Evolutionary conservation across 805 yeast genomes (phyloP).

Genomic region (Starmerella lactis-condensi): DNA sequence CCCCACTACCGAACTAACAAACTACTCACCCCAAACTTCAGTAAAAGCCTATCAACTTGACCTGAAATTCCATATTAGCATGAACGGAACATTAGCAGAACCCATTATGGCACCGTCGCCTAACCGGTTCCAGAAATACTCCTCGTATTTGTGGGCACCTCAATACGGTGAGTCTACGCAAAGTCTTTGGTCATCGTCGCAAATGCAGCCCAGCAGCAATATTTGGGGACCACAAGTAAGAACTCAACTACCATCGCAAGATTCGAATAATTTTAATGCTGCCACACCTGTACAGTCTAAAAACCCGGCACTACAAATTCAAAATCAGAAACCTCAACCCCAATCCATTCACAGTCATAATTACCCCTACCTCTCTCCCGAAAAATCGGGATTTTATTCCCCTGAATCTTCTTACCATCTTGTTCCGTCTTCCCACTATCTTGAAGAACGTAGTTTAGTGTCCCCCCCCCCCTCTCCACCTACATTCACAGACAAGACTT

Average conservation of each 20-base stretch:
- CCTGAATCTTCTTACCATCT: background rate
- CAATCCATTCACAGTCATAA: background rate
- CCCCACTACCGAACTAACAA: no score
- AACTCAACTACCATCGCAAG: no score
- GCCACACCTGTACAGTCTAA: no score
- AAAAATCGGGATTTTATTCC: background rate
- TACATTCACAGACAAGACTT: no score
- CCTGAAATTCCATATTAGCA: no score
- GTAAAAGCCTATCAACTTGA: background rate
- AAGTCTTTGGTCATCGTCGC: conserved; percentile 2
- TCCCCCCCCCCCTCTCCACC: conserved; percentile 14
- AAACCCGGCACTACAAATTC: no score
- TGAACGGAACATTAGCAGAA: no score
- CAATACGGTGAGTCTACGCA: background rate
- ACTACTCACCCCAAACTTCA: background rate
- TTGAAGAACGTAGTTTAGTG: conserved; percentile 7
- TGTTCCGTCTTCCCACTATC: conserved; percentile 3
- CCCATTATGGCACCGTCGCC: no score
- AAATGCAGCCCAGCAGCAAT: conserved; percentile 10
- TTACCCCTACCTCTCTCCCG: conserved; percentile 1
- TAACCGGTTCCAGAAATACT: no score
- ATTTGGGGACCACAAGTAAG: conserved; percentile 11
- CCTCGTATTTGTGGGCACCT: background rate
- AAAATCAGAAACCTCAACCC: no score
- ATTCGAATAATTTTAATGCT: no score